Conservation (phyloP, 2,329 filamentous ascomycete genomes). For the Parascedosporium putredinis region DNA sequence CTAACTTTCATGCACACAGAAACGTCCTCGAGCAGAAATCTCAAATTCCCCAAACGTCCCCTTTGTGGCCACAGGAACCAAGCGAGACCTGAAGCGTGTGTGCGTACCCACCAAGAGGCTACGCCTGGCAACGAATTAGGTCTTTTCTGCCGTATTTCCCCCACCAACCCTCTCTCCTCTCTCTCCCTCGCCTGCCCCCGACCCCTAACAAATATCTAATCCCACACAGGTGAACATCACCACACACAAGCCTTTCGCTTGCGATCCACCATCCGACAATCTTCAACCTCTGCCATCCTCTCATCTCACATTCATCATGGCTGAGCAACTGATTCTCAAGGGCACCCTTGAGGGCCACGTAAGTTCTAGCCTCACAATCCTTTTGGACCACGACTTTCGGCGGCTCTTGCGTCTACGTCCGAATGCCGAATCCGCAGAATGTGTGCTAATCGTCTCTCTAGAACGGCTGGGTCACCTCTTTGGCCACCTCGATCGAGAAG, state of each 20-base stretch:
- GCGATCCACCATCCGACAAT: conserved; percentile 1
- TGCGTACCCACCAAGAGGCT: not conserved
- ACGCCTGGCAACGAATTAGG: not conserved
- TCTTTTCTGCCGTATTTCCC: conserved; percentile 1
- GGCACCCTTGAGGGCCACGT: conserved; percentile 96
- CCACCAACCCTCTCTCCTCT: conserved; percentile 1
- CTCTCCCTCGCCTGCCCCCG: conserved; percentile 1
- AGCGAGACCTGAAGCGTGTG: not conserved
- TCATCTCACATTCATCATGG: conserved; percentile 41
- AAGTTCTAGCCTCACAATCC: conserved; percentile 28
- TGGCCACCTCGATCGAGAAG: conserved; percentile 99
- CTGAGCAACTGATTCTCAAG: conserved; percentile 92
- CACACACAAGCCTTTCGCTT: conserved; percentile 1
- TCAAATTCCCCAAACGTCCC: conserved; percentile 7
- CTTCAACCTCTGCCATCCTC: conserved; percentile 4
- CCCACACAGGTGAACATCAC: conserved; percentile 4
- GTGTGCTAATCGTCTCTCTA: conserved; percentile 18
- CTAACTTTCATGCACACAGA: conserved; percentile 8
- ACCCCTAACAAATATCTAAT: conserved; percentile 4
- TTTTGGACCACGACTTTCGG: not conserved
- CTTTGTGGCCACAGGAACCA: not conserved
- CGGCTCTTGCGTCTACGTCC: conserved; percentile 11
- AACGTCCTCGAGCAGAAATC: conserved; percentile 6
- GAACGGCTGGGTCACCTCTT: conserved; percentile 97
- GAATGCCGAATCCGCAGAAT: conserved; percentile 6